Evolutionary conservation across 2,329 filamentous ascomycete species (phyloP), one percentile per base, ranked within the genome.

Genomic region (Talaromyces sp.): DNA sequence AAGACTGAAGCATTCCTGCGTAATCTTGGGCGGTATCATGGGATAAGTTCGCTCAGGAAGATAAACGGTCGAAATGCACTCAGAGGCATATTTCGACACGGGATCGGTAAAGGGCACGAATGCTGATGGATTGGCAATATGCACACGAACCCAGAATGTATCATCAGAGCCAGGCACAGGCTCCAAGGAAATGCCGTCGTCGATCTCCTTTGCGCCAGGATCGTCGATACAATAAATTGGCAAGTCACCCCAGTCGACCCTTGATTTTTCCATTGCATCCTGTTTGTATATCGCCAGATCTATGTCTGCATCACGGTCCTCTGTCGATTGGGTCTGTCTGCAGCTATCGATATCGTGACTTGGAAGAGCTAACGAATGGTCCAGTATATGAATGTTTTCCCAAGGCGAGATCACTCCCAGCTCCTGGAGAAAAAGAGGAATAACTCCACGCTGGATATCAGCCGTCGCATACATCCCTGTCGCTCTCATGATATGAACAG

Each of bases 121-220:
- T 4, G 85, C 85, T 1, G 85, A 85, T 1, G 85, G 85, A 62
- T 88, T 87, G 0, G 85, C 85, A 55, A 88, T 77, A 69, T 88
- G 85, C 7, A 86, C 73, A 65, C 84, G 85, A 12, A 87, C 69
- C 85, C 85, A 88, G 63, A 79, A 81, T 21, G 78, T 73, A 26
- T 76, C 71, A 1, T 74, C 67, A 2, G 73, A 73, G 6, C 73
- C 80, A 9, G 74, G 68, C 32, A 83, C 70, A 21, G 70, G 72
- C 66, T 86, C 82, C 17, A 88, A 67, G 0, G 85, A 88, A 5
- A 88, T 72, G 2, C 83, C 85, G 65, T 88, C 85, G 62, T 88
- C 85, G 60, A 87, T 85, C 65, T 88, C 84, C 38, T 80, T 74
- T 3, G 85, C 82, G 9, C 70, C 72, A 3, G 72, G 71, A 63